Percentiles rank a stretch among this genome's conserved stretches.
Conservation (phyloP, 768 basidiomycete genomes). For the Tulasnella sp. region DNA sequence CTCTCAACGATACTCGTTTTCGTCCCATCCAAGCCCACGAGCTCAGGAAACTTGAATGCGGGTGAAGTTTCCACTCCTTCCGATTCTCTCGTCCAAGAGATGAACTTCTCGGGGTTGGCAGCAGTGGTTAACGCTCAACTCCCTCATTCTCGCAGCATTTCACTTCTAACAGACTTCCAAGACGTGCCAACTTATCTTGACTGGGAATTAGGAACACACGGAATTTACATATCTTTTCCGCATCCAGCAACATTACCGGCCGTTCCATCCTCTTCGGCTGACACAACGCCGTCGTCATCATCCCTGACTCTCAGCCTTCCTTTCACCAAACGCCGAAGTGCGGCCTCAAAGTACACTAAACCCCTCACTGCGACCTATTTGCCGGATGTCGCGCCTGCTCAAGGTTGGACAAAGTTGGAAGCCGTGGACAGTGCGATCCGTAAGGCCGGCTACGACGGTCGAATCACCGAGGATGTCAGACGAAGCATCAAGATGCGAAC, state of each 20-base stretch:
- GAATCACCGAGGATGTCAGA: conserved; percentile 79
- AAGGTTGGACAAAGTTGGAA: conserved; percentile 92
- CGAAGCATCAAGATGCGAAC: conserved; percentile 74
- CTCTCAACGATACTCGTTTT: conserved; percentile 88
- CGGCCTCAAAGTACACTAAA: conserved; percentile 47
- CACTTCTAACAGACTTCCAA: conserved; percentile 93
- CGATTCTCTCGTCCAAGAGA: conserved; percentile 22
- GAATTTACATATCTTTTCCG: conserved; percentile 85
- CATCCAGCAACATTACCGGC: conserved; percentile 67
- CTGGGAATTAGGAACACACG: conserved; percentile 92
- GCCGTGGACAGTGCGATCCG: conserved; percentile 88
- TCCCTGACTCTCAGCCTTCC: conserved; percentile 56
- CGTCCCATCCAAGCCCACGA: conserved; percentile 73
- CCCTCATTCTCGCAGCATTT: conserved; percentile 59
- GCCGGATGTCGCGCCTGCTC: conserved; percentile 88
- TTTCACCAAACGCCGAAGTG: conserved; percentile 32
- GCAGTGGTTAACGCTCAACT: background rate
- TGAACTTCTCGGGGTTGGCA: conserved; percentile 28
- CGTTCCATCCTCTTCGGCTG: conserved; percentile 48
- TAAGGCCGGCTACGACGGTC: conserved; percentile 89
- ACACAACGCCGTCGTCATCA: conserved; percentile 66
- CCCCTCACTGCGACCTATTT: conserved; percentile 86
- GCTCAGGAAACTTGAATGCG: conserved; percentile 80
- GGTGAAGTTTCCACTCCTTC: conserved; percentile 51
- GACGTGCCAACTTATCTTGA: conserved; percentile 81